A percentile compares a stretch with the other conserved stretches of the same genome.
These are phyloP conservation scores for Boletellus dicymbophilus DNA, from an alignment of 1,284 basidiomycete species.

Conservation along the genomic window DNA sequence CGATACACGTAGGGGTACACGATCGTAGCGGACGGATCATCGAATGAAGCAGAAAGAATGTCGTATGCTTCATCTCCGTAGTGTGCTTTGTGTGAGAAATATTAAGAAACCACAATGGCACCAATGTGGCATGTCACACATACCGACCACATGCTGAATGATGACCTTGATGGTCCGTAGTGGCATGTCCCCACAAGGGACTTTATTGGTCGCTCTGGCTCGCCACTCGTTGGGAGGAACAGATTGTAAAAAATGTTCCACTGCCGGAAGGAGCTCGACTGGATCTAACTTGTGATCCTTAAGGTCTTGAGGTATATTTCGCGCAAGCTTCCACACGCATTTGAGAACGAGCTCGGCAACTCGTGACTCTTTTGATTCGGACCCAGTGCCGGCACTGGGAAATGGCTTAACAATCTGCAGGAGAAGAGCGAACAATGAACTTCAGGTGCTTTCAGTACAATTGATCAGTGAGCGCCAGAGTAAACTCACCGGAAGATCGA, in stretches of 20 bases:
- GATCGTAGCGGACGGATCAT: constrained; percentile 81
- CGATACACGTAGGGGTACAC: constrained; percentile 86
- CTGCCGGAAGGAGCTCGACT: constrained; percentile 88
- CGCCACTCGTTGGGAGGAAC: constrained; percentile 98
- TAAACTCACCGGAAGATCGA: constrained; percentile 85
- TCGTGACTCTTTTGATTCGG: constrained; percentile 81
- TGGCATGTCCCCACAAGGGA: constrained; percentile 97
- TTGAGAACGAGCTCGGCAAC: constrained; percentile 97
- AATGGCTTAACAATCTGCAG: constrained; percentile 89
- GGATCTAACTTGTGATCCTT: constrained; percentile 81
- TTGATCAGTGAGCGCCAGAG: constrained; percentile 1
- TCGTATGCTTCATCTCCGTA: constrained; percentile 83
- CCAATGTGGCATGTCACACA: constrained; percentile 36
- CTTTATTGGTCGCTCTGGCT: constrained; percentile 83
- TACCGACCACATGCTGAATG: constrained; percentile 92
- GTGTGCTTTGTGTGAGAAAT: constrained; percentile 61
- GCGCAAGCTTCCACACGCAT: constrained; percentile 98
- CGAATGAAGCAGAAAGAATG: constrained; percentile 73
- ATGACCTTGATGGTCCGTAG: constrained; percentile 97
- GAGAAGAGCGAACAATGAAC: constrained; percentile 81
- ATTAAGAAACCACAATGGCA: constrained; percentile 14
- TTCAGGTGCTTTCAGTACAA: constrained; percentile 29
- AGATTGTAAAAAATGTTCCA: constrained; percentile 93
- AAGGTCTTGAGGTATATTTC: constrained; percentile 92
- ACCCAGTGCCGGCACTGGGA: constrained; percentile 63